Base-by-base conservation (phyloP, 345 rosid species). In the Eucalyptus lansdowneana region DNA sequence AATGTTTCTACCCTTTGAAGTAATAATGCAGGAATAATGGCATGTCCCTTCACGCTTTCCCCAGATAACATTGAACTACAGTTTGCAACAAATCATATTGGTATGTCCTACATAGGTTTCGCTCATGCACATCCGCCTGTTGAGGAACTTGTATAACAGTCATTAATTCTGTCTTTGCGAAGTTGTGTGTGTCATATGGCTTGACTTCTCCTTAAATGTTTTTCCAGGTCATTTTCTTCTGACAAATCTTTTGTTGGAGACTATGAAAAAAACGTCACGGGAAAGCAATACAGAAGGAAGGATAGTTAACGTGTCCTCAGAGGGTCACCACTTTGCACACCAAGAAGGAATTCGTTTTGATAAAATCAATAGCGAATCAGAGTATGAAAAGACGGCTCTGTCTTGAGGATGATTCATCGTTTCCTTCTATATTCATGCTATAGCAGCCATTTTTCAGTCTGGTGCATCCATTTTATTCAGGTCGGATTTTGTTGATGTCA, bases 11-110 rank as follows among this genome's bases (percentile, higher is more conserved):
- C 21, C 44, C 69, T 54, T 88, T 51, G 60, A 31, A 93, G 94
- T 19, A 92, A 94, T 91, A 93, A 92, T 42, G 96, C 94, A 6
- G 94, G 96, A 50, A 88, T 96, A 22, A 91, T 92, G 91, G 93
- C 91, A 40, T 87, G 90, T 54, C 93, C 95, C 6, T 92, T 90
- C 89, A 91, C 81, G 89, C 94, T 94, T 87, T 95, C 96, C n/a
- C 80, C 90, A 56, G 97, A 96, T 89, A 91, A 92, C 60, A 92
- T 93, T 25, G 96, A 95, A 90, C 87, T 93, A 4, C 94, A 93
- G 37, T 94, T 93, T 67, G 96, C 95, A 40, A 92, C 94, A n/a
- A 95, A 95, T 72, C 94, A 95, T 88, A 22, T 94, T 34, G 96
- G 97, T 95, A 90, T 87, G 90, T 17, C 16, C 40, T 85, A n/a